A percentile compares a stretch with the other conserved stretches of the same genome.
phyloP scores from a whole-genome alignment of 441 rosid genomes.

The Jatropha multifida region DNA sequence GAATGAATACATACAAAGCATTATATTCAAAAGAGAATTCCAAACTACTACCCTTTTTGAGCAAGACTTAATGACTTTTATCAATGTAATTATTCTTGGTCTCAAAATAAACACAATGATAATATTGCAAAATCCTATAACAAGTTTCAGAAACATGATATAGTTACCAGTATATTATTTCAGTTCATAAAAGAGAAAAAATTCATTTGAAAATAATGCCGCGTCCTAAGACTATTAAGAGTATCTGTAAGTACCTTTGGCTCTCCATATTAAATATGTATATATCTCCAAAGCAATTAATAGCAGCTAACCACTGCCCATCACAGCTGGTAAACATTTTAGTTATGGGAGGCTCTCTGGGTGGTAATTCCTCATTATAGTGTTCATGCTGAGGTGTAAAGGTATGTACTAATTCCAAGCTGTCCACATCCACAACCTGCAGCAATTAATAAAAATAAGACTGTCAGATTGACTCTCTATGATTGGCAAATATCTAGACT shows the following conservation, averaged over 20 bases:
- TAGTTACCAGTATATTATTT: too few relatives aligned
- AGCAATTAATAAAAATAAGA: neutral
- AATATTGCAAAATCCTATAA: neutral
- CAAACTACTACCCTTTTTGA: neutral
- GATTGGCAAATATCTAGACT: neutral
- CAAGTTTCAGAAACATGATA: neutral
- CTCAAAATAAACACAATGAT: neutral
- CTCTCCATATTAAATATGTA: slow-evolving; percentile 77
- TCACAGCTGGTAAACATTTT: slow-evolving; percentile 77
- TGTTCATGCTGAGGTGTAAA: slow-evolving; percentile 61
- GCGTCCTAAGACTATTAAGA: neutral
- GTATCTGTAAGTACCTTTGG: slow-evolving; percentile 50
- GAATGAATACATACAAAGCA: neutral
- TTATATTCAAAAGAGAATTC: neutral
- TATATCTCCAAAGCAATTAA: slow-evolving; percentile 91
- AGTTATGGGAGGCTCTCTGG: slow-evolving; percentile 79
- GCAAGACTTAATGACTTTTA: neutral
- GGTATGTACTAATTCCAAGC: slow-evolving; percentile 56
- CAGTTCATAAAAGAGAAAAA: too few relatives aligned
- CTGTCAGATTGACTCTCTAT: neutral
- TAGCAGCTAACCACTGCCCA: slow-evolving; percentile 92
- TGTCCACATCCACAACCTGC: slow-evolving; percentile 68
- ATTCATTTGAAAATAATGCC: neutral
- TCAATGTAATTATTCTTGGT: neutral
- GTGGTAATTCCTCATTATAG: slow-evolving; percentile 42